Evolutionary conservation across 75 land plant species (phyloP), one percentile per base, ranked within the genome.

Genomic region (Pinus tabuliformis): DNA sequence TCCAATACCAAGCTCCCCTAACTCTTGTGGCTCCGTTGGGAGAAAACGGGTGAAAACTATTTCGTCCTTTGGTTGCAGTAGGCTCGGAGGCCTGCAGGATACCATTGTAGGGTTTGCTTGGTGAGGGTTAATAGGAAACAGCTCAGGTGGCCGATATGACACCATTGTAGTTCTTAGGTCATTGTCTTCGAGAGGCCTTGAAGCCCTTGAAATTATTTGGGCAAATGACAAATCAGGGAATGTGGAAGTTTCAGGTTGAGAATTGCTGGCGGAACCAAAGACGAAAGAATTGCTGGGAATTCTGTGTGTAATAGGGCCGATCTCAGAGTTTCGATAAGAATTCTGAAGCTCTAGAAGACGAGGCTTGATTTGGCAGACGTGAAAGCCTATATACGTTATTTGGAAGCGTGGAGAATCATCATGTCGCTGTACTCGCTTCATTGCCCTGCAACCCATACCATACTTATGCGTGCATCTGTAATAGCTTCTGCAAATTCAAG

Each of bases 381-480:
- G 95, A 4, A 83, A 45, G 28, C 86, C 88, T 20, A 37, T 60
- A 68, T 89, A 89, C 39, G 86, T 88, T 63, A 81, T 79, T n/a
- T 73, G 28, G 72, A 74, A 89, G 63, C 36, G 3, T 3, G 88
- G 68, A 14, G 85, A 82, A 15, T 90, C 79, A 2, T 74, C 79
- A 21, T 83, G 49, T 37, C 62, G 58, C 61, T 90, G 92, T 7
- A 89, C 92, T 22, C 81, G 83, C 80, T 86, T 90, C 7, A 73
- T 83, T 56, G 92, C 92, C 62, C 58, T 73, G 83, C 92, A 90
- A 1, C 80, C 82, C 57, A 79, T 74, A 5, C 83, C 91, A 30
- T 72, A 18, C 68, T 81, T 81, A 76, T 90, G 88, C 4, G 91
- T 90, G 86, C 92, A 90, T 56, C 91, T 85, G 66, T 76, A 90